These are phyloP conservation scores for Plasmodium relictum DNA, from an alignment of 169 alveolate genomes.

Conservation along the genomic window DNA sequence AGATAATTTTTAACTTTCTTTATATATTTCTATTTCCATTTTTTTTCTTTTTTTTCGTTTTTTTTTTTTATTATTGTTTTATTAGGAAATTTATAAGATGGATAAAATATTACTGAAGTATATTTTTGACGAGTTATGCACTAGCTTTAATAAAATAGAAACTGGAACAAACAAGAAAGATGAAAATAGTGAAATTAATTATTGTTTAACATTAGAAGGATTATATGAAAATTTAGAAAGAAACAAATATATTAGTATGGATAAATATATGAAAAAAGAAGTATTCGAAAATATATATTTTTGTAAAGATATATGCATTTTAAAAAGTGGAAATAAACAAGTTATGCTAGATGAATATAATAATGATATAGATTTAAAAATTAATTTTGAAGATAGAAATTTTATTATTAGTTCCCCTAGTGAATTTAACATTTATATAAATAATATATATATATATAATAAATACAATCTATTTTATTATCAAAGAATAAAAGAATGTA, in stretches of 20 bases:
- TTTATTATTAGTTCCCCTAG: constrained; percentile 15
- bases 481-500: constrained; percentile 69
- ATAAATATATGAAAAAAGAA: constrained; percentile 63
- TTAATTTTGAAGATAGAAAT: constrained; percentile 2
- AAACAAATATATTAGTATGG: constrained; percentile 64
- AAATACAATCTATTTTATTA: constrained; percentile 70
- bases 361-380: constrained; percentile 9
- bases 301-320: constrained; percentile 56
- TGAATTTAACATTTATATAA: constrained; percentile 31
- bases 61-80: neutral
- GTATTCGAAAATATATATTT: constrained; percentile 27
- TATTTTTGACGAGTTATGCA: constrained; percentile 59
- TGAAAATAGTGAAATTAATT: constrained; percentile 28
- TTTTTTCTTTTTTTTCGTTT: too few relatives aligned
- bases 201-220: constrained; percentile 55
- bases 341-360: constrained; percentile 23
- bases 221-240: constrained; percentile 53
- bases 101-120: constrained; percentile 34
- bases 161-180: neutral
- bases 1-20: too few relatives aligned
- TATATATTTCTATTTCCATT: too few relatives aligned
- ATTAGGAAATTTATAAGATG: constrained; percentile 13
- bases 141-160: constrained; percentile 51
- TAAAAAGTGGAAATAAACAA: constrained; percentile 5
- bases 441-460: constrained; percentile 68